Conservation (phyloP, 192 early-diverging fungal genomes). For the Coemansia sp. region DNA sequence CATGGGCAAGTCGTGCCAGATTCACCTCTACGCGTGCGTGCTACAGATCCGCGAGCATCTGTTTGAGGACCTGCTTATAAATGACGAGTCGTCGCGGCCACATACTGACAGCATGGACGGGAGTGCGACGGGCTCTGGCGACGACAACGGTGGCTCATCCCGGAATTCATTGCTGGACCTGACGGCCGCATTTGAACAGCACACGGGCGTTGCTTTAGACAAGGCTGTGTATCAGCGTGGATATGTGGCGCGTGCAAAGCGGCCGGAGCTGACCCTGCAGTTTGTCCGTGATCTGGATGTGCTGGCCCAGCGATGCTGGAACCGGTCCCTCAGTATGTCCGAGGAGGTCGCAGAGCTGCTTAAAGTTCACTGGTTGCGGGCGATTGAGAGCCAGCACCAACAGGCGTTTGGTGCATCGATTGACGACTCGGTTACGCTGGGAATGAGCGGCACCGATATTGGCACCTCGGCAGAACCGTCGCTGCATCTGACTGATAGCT, state of each 20-base stretch:
- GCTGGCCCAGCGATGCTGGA: conserved; percentile 39
- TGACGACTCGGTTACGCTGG: background rate
- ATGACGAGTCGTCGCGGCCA: background rate
- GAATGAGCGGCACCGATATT: background rate
- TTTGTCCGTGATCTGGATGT: conserved; percentile 34
- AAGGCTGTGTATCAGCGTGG: conserved; percentile 28
- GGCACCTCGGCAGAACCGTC: background rate
- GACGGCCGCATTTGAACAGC: conserved; percentile 23
- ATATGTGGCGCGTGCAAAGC: conserved; percentile 32
- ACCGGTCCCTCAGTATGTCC: conserved; percentile 19
- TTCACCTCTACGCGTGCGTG: conserved; percentile 44
- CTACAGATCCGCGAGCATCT: conserved; percentile 50
- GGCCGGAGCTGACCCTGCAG: conserved; percentile 19
- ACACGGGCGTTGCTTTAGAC: conserved; percentile 21
- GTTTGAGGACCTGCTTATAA: conserved; percentile 35
- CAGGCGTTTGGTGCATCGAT: background rate
- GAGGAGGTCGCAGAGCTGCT: conserved; percentile 41
- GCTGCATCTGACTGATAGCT: background rate
- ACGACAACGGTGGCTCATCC: conserved; percentile 1
- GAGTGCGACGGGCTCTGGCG: background rate
- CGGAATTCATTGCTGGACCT: conserved; percentile 23
- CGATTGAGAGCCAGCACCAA: conserved; percentile 1
- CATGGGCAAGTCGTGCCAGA: conserved; percentile 41
- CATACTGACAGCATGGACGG: background rate
- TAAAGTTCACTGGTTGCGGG: conserved; percentile 37